Evolutionary conservation across 345 rosid species (phyloP).

Genomic region (Hibiscus tridactylites): DNA sequence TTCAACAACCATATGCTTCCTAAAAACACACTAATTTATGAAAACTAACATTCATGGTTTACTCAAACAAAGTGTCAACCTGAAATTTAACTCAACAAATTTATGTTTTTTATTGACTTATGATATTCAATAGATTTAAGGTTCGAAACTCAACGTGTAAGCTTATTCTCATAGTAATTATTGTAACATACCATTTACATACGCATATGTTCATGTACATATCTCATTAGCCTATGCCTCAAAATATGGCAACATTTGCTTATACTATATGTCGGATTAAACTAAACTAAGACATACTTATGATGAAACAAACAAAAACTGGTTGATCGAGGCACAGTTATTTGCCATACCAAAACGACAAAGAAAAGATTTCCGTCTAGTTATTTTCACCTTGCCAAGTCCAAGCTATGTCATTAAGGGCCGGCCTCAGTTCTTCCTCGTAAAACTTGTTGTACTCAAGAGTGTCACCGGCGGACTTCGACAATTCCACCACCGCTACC

Average conservation of each 20-base stretch:
- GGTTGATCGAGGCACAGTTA: too few relatives aligned
- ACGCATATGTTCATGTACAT: not conserved
- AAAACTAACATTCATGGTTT: not conserved
- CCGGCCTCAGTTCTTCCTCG: constrained; percentile 63
- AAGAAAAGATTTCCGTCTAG: not conserved
- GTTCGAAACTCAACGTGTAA: not conserved
- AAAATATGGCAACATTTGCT: not conserved
- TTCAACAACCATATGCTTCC: not conserved
- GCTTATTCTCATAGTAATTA: not conserved
- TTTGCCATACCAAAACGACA: too few relatives aligned
- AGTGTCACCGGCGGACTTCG: constrained; percentile 53
- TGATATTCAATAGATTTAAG: not conserved
- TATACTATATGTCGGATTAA: not conserved
- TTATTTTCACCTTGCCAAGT: constrained; percentile 74
- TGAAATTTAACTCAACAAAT: not conserved
- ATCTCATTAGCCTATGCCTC: not conserved
- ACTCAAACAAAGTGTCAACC: not conserved
- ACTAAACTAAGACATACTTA: not conserved
- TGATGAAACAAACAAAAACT: too few relatives aligned
- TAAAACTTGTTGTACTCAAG: constrained; percentile 47
- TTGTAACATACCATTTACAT: not conserved
- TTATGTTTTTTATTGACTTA: not conserved
- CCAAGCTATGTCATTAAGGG: constrained; percentile 78
- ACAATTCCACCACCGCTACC: constrained; percentile 60
- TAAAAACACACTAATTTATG: too few relatives aligned